These are phyloP conservation scores for Coemansia sp. DNA, from an alignment of 192 early-diverging fungal genomes.

Conservation along the genomic window DNA sequence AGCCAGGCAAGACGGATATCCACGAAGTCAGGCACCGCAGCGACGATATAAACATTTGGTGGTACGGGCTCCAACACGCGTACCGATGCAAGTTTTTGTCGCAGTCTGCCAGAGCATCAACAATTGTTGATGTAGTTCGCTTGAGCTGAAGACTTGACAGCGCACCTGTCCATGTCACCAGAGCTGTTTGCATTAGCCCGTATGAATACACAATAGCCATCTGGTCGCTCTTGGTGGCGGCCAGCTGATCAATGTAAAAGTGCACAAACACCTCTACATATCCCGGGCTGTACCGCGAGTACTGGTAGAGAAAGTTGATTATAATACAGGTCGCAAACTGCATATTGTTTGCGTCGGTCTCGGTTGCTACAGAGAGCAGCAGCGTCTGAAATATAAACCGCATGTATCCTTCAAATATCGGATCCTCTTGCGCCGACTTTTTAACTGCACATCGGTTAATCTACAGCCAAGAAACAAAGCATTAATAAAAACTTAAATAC, in stretches of 20 bases:
- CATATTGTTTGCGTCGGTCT: conserved; percentile 23
- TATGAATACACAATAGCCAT: conserved; percentile 23
- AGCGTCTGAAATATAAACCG: conserved; percentile 27
- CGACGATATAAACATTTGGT: conserved; percentile 47
- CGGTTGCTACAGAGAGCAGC: conserved; percentile 26
- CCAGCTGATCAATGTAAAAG: conserved; percentile 29
- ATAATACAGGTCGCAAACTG: conserved; percentile 28
- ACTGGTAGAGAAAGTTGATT: conserved; percentile 38
- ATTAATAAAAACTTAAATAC: background rate
- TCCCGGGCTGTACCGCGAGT: conserved; percentile 25
- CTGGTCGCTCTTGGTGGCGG: conserved; percentile 16
- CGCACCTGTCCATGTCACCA: conserved; percentile 23
- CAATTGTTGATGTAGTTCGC: conserved; percentile 13
- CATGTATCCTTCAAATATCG: conserved; percentile 18
- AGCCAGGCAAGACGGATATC: conserved; percentile 15
- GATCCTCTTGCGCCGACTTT: conserved; percentile 6
- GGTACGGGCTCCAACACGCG: conserved; percentile 37
- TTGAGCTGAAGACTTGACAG: conserved; percentile 7
- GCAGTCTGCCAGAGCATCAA: conserved; percentile 20
- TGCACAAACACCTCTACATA: conserved; percentile 26
- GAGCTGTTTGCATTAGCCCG: conserved; percentile 29
- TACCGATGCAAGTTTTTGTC: conserved; percentile 26
- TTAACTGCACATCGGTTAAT: conserved; percentile 22
- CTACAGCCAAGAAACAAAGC: conserved; percentile 10
- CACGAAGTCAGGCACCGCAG: conserved; percentile 41